Percentiles rank a stretch among this genome's conserved stretches.
phyloP scores from a whole-genome alignment of 306 rosid species.

The Sophora flavescens region DNA sequence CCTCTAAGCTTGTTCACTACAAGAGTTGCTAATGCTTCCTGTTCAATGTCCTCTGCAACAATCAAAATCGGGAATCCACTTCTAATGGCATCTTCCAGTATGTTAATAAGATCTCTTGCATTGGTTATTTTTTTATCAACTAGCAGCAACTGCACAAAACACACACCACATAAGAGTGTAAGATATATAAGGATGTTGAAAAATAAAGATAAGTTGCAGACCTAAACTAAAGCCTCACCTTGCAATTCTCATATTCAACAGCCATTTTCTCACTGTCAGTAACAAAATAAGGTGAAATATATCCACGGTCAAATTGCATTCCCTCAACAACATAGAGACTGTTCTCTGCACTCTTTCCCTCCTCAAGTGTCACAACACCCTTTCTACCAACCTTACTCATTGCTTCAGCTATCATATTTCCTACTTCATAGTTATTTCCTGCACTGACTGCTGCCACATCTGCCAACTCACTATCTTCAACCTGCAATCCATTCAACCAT shows the following conservation, averaged over 20 bases:
- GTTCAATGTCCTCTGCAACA: constrained; percentile 95
- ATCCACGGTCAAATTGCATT: constrained; percentile 99
- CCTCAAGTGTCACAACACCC: constrained; percentile 99
- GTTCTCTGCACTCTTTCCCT: constrained; percentile 98
- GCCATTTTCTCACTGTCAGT: constrained; percentile 99
- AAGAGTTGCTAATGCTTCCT: constrained; percentile 96
- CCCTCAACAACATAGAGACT: constrained; percentile 94
- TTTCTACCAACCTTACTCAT: constrained; percentile 93
- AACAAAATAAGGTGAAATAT: constrained; percentile 95
- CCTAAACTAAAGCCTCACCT: constrained; percentile 61
- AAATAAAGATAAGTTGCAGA: constrained; percentile 7
- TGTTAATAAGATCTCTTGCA: constrained; percentile 91
- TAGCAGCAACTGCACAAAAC: constrained; percentile 79
- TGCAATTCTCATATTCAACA: constrained; percentile 94
- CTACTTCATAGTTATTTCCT: constrained; percentile 93
- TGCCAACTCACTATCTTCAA: constrained; percentile 95
- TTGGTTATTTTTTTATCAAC: constrained; percentile 95
- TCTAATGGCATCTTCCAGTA: constrained; percentile 94
- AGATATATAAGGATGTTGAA: neutral
- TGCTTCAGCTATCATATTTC: constrained; percentile 98
- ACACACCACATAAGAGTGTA: neutral
- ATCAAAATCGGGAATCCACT: constrained; percentile 87
- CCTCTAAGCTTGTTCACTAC: constrained; percentile 99
- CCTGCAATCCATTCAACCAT: constrained; percentile 60
- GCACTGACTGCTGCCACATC: constrained; percentile 99